Conservation (phyloP, 495 filamentous ascomycete species). For the Lasiosphaeria miniovina region DNA sequence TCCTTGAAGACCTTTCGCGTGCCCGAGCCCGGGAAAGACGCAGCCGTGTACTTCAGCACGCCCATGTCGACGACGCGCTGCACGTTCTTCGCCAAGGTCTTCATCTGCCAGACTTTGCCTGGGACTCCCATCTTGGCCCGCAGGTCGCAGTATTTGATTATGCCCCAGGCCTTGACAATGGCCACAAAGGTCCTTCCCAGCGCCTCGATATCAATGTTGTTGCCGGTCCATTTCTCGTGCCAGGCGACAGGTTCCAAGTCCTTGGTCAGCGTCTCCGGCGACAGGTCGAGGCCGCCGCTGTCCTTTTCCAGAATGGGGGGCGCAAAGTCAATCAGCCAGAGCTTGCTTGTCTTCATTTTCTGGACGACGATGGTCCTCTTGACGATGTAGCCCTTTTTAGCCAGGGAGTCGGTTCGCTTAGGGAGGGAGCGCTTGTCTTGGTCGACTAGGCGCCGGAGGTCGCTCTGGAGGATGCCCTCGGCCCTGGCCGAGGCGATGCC, state of each 20-base stretch:
- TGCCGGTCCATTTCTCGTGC: conserved; percentile 48
- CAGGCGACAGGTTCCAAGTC: conserved; percentile 46
- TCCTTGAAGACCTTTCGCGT: conserved; percentile 48
- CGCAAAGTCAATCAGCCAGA: conserved; percentile 62
- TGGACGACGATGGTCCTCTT: conserved; percentile 68
- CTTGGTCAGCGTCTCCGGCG: conserved; percentile 34
- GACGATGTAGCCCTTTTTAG: conserved; percentile 77
- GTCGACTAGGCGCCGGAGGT: conserved; percentile 68
- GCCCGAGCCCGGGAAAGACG: conserved; percentile 42
- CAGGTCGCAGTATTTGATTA: conserved; percentile 57
- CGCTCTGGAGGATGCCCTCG: conserved; percentile 73
- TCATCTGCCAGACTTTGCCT: conserved; percentile 60
- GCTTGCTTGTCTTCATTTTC: conserved; percentile 63
- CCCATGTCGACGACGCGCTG: conserved; percentile 69
- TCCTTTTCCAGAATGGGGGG: conserved; percentile 36
- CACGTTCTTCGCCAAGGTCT: conserved; percentile 62
- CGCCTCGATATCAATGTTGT: conserved; percentile 49
- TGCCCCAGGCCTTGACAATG: conserved; percentile 45
- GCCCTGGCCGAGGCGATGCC: conserved; percentile 72
- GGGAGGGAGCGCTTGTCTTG: conserved; percentile 91
- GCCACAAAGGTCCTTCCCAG: conserved; percentile 46
- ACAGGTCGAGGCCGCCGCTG: conserved; percentile 30
- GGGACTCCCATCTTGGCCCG: conserved; percentile 58
- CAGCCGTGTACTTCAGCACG: conserved; percentile 65
- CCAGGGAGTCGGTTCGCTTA: conserved; percentile 70